Base-by-base conservation (phyloP, 345 rosid species). In the Tarenaya hassleriana region DNA sequence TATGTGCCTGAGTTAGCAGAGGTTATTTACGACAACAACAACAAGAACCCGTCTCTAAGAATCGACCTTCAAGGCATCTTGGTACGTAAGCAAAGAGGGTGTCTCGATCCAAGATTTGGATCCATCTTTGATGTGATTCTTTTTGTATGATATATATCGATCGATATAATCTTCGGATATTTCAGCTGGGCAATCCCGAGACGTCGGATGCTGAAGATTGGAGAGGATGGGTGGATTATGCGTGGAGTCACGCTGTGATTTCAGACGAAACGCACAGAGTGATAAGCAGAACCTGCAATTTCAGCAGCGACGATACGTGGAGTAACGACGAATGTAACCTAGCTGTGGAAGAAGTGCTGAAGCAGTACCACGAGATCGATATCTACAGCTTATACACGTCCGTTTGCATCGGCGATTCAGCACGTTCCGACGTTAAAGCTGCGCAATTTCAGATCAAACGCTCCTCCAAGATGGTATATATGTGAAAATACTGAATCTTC, bases 231-330 rank as follows among this genome's bases (percentile, higher is more conserved):
- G 80, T 84, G 58, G 97, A 90, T 60, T 83, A 86, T 46, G 94
- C 97, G 8, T 90, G 94, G 97, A 90, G 97, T 66, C 97, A 90
- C 67, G 95, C 94, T 0, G 73, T 90, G 13, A 72, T 86, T 58
- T 86, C 97, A 11, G 91, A 90, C 61, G 95, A 86, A 74, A 81
- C 90, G 13, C 79, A 80, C 67, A 56, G 63, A 41, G 64, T 62
- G 27, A 90, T 90, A 8, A 13, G 15, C 7, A 37, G 56, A 32
- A 77, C 13, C 62, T 90, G 95, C 55, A 69, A 86, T 64, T 86
- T 90, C 60, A 42, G 66, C 47, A 84, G 83, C 62, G 66, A 55
- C 17, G 40, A 76, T 50, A 63, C 94, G 24, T 90, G 90, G 90
- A 71, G 62, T 58, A 79, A 78, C 53, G 50, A 45, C 12, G 63